These are phyloP conservation scores for Colletotrichum lini DNA, from an alignment of 2,329 filamentous ascomycete species.

Conservation along the genomic window DNA sequence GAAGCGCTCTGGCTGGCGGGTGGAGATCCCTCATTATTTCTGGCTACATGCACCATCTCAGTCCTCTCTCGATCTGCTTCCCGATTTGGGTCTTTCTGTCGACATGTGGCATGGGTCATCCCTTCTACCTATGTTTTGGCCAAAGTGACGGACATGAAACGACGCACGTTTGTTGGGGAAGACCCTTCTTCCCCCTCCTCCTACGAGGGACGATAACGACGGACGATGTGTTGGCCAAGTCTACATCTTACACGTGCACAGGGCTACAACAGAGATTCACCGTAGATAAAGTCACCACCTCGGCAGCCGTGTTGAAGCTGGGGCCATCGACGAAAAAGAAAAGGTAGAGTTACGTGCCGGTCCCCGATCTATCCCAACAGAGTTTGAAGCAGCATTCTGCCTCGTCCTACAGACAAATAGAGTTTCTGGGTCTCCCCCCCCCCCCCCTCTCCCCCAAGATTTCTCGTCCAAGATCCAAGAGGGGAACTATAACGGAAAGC, in stretches of 20 bases:
- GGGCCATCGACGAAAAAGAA: neutral
- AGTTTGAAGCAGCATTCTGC: neutral
- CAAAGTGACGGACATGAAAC: slow-evolving; percentile 39
- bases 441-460: neutral
- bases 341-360: neutral
- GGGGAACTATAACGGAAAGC: slow-evolving; percentile 19
- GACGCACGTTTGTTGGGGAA: slow-evolving; percentile 27
- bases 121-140: slow-evolving; percentile 31
- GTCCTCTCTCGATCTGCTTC: neutral
- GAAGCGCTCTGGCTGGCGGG: slow-evolving; percentile 41
- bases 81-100: neutral
- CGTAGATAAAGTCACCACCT: slow-evolving; percentile 19
- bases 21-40: slow-evolving; percentile 13
- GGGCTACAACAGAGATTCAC: too few relatives aligned
- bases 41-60: slow-evolving; percentile 17
- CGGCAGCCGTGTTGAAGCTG: slow-evolving; percentile 17
- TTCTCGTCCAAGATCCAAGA: slow-evolving; percentile 14
- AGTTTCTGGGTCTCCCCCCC: slow-evolving; percentile 4
- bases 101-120: slow-evolving; percentile 15
- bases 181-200: slow-evolving; percentile 12
- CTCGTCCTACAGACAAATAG: neutral
- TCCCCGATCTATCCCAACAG: slow-evolving; percentile 1
- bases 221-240: too few relatives aligned
- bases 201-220: neutral
- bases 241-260: too few relatives aligned